Evolutionary conservation across 1,284 basidiomycete genomes (phyloP).

Genomic region (Taiwanofungus camphoratus): DNA sequence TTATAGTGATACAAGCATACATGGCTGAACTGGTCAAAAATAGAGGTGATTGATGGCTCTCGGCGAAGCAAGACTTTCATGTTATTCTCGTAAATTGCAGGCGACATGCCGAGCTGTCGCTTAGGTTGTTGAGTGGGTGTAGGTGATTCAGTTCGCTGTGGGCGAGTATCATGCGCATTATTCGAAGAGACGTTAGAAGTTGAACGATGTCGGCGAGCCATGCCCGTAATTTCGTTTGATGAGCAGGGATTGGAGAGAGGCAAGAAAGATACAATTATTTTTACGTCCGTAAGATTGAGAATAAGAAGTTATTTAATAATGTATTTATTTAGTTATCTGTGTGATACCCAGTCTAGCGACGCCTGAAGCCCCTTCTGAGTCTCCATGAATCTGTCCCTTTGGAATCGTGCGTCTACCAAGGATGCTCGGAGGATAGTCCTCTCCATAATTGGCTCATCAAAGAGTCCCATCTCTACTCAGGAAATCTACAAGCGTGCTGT

Average conservation of each 20-base stretch:
- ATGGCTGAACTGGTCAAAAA: constrained; percentile 83
- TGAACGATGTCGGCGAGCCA: constrained; percentile 25
- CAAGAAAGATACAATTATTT: constrained; percentile 5
- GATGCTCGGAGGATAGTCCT: constrained; percentile 20
- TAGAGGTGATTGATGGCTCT: constrained; percentile 74
- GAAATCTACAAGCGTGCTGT: constrained; percentile 40
- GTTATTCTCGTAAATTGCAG: constrained; percentile 59
- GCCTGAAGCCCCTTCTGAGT: not conserved
- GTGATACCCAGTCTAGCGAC: too few relatives aligned
- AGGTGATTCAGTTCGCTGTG: constrained; percentile 24
- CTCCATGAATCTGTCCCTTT: not conserved
- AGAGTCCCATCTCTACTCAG: constrained; percentile 17
- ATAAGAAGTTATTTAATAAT: too few relatives aligned
- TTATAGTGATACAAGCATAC: constrained; percentile 75
- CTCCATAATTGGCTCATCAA: constrained; percentile 13
- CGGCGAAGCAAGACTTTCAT: constrained; percentile 78
- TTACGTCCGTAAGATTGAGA: too few relatives aligned
- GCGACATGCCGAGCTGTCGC: constrained; percentile 21
- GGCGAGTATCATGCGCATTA: constrained; percentile 13
- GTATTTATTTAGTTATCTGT: too few relatives aligned
- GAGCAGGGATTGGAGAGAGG: constrained; percentile 4
- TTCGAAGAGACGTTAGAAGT: constrained; percentile 19
- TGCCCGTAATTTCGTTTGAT: constrained; percentile 18
- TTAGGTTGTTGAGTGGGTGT: constrained; percentile 11
- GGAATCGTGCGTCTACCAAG: not conserved